Evolutionary conservation across 2,329 filamentous ascomycete species (phyloP).

Genomic region (Nemania abortiva): DNA sequence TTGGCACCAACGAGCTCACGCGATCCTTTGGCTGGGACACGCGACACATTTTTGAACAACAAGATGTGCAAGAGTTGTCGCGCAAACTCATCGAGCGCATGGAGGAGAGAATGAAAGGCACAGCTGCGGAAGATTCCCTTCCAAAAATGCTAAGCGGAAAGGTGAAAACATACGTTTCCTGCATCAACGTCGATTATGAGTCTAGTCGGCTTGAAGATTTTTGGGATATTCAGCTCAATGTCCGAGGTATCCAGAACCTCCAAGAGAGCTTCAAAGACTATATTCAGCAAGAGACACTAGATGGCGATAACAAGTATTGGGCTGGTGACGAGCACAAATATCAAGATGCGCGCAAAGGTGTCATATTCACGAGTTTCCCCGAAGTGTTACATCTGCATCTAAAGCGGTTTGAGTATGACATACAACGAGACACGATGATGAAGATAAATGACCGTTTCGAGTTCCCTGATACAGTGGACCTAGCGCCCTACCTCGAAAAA

Average conservation of each 20-base stretch:
- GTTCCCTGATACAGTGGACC: constrained; percentile 86
- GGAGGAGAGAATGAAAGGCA: constrained; percentile 98
- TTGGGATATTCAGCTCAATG: constrained; percentile 98
- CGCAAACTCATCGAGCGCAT: constrained; percentile 97
- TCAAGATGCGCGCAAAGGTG: constrained; percentile 96
- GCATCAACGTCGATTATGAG: constrained; percentile 98
- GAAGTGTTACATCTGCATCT: constrained; percentile 94
- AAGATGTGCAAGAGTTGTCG: constrained; percentile 97
- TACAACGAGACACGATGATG: constrained; percentile 97
- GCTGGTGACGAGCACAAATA: constrained; percentile 90
- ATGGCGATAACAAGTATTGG: constrained; percentile 98
- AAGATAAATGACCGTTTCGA: constrained; percentile 97
- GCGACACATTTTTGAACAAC: constrained; percentile 96
- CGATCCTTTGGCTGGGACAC: constrained; percentile 99
- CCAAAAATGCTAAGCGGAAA: constrained; percentile 95
- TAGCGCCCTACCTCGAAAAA: constrained; percentile 86
- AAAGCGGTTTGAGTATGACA: constrained; percentile 98
- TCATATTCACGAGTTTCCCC: constrained; percentile 96
- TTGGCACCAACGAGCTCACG: constrained; percentile 92
- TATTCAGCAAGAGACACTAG: constrained; percentile 94
- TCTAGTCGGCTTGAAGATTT: constrained; percentile 96
- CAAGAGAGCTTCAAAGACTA: constrained; percentile 97
- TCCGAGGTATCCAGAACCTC: constrained; percentile 91
- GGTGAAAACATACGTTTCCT: constrained; percentile 98
- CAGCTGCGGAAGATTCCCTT: constrained; percentile 87